A percentile compares a stretch with the other conserved stretches of the same genome.
Conservation (phyloP, 2,329 filamentous ascomycete genomes). For the Fusarium tricinctum region DNA sequence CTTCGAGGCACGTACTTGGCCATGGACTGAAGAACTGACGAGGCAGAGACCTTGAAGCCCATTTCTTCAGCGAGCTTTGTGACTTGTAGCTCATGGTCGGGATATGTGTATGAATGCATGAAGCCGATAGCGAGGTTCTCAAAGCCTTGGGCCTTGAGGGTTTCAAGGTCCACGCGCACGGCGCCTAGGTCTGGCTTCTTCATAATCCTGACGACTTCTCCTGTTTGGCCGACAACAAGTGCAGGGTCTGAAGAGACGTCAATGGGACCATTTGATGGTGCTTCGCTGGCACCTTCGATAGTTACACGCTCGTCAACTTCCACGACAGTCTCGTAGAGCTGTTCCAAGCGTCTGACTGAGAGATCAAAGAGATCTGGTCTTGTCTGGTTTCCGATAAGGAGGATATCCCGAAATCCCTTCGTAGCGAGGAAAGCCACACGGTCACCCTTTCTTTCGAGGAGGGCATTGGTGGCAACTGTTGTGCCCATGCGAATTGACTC, state of each 20-base stretch:
- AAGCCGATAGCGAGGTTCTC: conserved; percentile 69
- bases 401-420: conserved; percentile 78
- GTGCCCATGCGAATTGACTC: conserved; percentile 86
- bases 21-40: conserved; percentile 58
- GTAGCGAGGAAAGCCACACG: conserved; percentile 78
- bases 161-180: conserved; percentile 70
- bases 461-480: conserved; percentile 81
- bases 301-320: conserved; percentile 83
- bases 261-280: conserved; percentile 69
- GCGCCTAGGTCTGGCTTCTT: conserved; percentile 67
- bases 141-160: conserved; percentile 73
- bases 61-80: conserved; percentile 55
- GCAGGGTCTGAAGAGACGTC: conserved; percentile 61
- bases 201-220: conserved; percentile 77
- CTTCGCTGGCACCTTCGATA: conserved; percentile 79
- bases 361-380: conserved; percentile 81
- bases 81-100: conserved; percentile 66
- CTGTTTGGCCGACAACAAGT: conserved; percentile 75
- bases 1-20: conserved; percentile 61
- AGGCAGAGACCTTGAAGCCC: conserved; percentile 59
- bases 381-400: conserved; percentile 80
- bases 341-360: conserved; percentile 75
- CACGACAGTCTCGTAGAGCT: conserved; percentile 77
- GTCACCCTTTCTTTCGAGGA: conserved; percentile 82
- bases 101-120: conserved; percentile 77